Base-by-base conservation (phyloP, 495 filamentous ascomycete species). In the Chaetomidium leptoderma region DNA sequence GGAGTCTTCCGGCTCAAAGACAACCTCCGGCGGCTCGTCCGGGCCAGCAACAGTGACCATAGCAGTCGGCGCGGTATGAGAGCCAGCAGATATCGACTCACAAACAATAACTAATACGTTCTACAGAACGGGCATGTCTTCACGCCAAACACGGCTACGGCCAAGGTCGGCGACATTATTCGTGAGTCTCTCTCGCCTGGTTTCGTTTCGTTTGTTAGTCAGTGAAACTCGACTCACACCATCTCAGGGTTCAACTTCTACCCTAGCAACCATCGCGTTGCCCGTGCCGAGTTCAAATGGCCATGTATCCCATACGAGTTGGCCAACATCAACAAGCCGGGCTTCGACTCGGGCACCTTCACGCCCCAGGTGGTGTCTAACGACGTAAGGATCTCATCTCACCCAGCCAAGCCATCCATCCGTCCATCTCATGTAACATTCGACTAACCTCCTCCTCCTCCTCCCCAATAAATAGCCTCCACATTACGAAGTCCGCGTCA, bases 231-330 rank as follows among this genome's bases (percentile, higher is more conserved):
- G 27, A 62, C 57, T 52, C 32, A 40, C 53, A 62, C 49, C 24
- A 3, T 30, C 21, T 39, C 57, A 74, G 73, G 71, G 47, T 87
- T 85, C 66, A 63, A 72, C 30, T 85, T 87, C 73, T 85, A 74
- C 63, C 81, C 84, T 4, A 59, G 66, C 53, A 83, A 83, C 59
- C 84, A 86, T 58, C 79, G 78, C 2, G 84, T 86, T 10, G 77
- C 74, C 6, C 74, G 78, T 29, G 76, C 82, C 5, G 79, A 75
- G n/a, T 86, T 74, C 58, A 63, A 66, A 19, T 71, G 65, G 37
- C 79, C 84, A 51, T 86, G 84, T 56, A 76, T 85, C 30, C 82
- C 82, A 9, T 83, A 81, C 54, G 82, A 86, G 55, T 59, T 74
- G 33, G 71, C 72, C 14, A 72, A 70, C 6, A 45, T 52, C 21